Evolutionary conservation across 805 yeast species (phyloP).

Genomic region (Zygosaccharomyces bisporus): DNA sequence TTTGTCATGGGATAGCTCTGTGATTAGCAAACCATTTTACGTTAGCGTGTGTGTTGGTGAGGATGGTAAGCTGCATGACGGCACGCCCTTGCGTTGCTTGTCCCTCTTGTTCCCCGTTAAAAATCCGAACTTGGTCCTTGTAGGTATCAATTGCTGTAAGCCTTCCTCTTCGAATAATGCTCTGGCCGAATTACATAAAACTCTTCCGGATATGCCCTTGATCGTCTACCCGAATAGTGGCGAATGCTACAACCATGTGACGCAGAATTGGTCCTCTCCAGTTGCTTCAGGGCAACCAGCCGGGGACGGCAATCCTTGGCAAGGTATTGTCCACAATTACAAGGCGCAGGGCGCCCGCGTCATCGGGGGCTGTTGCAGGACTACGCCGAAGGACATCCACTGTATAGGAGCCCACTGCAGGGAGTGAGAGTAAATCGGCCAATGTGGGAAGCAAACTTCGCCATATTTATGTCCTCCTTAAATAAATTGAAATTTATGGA

Average conservation of each 20-base stretch:
- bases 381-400: slow-evolving; percentile 47
- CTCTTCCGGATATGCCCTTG: slow-evolving; percentile 37
- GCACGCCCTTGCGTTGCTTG: slow-evolving; percentile 40
- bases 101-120: slow-evolving; percentile 20
- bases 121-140: slow-evolving; percentile 39
- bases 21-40: slow-evolving; percentile 43
- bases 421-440: neutral
- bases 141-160: slow-evolving; percentile 71
- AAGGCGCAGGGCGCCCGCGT: slow-evolving; percentile 42
- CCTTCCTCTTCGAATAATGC: slow-evolving; percentile 41
- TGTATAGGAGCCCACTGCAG: slow-evolving; percentile 9
- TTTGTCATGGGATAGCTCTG: slow-evolving; percentile 37
- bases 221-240: slow-evolving; percentile 76
- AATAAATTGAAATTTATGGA: slow-evolving; percentile 1
- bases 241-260: slow-evolving; percentile 52
- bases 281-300: slow-evolving; percentile 21
- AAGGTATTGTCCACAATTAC: slow-evolving; percentile 36
- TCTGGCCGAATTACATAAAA: slow-evolving; percentile 29
- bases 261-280: slow-evolving; percentile 41
- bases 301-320: slow-evolving; percentile 35
- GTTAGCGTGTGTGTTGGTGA: slow-evolving; percentile 42
- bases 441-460: neutral
- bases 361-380: slow-evolving; percentile 76
- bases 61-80: slow-evolving; percentile 45
- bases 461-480: neutral